Base-by-base conservation (phyloP, 352 stramenopile species). In the Phytophthora gonapodyides region DNA sequence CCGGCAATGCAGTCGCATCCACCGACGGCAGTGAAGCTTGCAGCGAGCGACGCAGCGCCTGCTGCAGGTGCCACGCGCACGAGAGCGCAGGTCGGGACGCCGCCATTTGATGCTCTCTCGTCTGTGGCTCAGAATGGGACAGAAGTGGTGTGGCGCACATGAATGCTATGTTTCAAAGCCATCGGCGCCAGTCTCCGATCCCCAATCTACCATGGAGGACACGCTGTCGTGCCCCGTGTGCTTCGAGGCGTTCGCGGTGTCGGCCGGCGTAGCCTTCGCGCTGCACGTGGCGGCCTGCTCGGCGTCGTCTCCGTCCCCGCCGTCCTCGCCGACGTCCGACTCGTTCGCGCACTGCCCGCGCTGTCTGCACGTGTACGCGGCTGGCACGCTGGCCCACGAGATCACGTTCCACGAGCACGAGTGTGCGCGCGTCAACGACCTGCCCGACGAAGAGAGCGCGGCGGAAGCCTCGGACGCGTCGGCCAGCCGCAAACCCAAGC, bases 321-420 rank as follows among this genome's bases (percentile, higher is more conserved):
- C 24, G 2, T n/a, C 48, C 0, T 69, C 70, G 7, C 53, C 61
- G 1, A 48, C 66, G 2, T 31, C 52, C 2, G 41, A 24, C 21
- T 24, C 21, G 21, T 24, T 63, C 24, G 43, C 57, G 24, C 75
- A 73, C 59, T 94, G 85, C 50, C 52, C 69, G 17, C 81, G 77
- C 35, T 94, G 85, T 44, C 67, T 82, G 27, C 75, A 82, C 64
- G 80, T 91, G 12, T 94, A 91, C 69, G 63, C 64, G 8, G 70
- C 55, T 6, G 68, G 59, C 30, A 65, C 77, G 19, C 56, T 74
- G 36, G 31, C 73, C 27, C 71, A 88, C 56, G 85, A 90, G 47
- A 81, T 93, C 40, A 60, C 72, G 8, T 91, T 93, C 68, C 85
- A 94, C 58, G 80, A 91, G 37, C 74, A 85, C 56, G 85, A 94